Conservation (phyloP, 441 rosid species). For the Adansonia rubrostipa region DNA sequence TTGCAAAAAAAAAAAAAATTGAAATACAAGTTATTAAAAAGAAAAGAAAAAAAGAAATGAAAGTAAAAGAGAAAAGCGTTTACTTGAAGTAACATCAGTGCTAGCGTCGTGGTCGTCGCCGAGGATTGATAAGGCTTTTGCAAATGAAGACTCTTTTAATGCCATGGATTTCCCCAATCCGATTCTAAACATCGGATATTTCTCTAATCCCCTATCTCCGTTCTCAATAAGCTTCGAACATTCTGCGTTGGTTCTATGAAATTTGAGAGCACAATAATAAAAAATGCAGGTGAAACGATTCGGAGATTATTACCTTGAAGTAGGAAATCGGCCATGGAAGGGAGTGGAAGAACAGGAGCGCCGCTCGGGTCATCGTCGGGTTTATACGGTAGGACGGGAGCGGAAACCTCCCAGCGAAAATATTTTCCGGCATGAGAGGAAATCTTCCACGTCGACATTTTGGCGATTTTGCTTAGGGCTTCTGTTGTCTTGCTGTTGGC, state of each 20-base stretch:
- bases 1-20: neutral
- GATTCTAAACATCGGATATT: slow-evolving; percentile 59
- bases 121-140: slow-evolving; percentile 62
- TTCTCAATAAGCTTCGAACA: slow-evolving; percentile 61
- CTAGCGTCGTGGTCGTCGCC: slow-evolving; percentile 35
- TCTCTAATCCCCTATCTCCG: slow-evolving; percentile 32
- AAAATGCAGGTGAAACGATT: neutral
- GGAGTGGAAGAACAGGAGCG: slow-evolving; percentile 18
- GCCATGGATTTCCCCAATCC: slow-evolving; percentile 69
- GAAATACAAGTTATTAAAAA: neutral
- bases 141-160: slow-evolving; percentile 65
- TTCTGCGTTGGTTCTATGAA: slow-evolving; percentile 42
- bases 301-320: slow-evolving; percentile 48
- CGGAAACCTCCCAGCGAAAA: slow-evolving; percentile 68
- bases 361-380: neutral
- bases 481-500: neutral
- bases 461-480: slow-evolving; percentile 25
- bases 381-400: neutral
- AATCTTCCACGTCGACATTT: slow-evolving; percentile 83
- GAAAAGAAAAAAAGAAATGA: neutral
- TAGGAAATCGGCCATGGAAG: slow-evolving; percentile 31
- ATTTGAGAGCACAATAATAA: neutral
- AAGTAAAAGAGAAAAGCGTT: neutral
- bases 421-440: slow-evolving; percentile 51
- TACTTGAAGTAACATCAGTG: slow-evolving; percentile 39